A percentile compares a stretch with the other conserved stretches of the same genome.
phyloP scores from a whole-genome alignment of 306 rosid genomes.

The Carpinus viminea region DNA sequence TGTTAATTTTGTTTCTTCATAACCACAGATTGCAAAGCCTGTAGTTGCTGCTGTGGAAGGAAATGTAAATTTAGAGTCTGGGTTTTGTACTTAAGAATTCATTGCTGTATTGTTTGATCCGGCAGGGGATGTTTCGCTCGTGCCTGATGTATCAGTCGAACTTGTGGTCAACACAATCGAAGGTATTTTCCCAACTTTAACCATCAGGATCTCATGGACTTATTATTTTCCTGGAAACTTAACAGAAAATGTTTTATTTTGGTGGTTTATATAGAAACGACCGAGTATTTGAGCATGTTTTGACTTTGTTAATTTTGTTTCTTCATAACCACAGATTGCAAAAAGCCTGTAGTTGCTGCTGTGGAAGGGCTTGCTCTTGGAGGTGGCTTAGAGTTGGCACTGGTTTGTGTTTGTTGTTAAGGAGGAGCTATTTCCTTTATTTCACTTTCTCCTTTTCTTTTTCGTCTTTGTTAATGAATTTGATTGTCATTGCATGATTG shows the following conservation, averaged over 20 bases:
- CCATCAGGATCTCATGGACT: not conserved
- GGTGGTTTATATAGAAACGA: not conserved
- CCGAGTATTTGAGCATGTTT: not conserved
- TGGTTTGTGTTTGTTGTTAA: slow-evolving; percentile 59
- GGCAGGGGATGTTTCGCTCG: slow-evolving; percentile 64
- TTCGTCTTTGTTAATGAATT: not conserved
- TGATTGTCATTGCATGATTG: slow-evolving; percentile 10
- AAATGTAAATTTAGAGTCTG: too few species aligned
- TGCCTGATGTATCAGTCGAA: slow-evolving; percentile 90
- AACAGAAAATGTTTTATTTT: not conserved
- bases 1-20: slow-evolving; percentile 16
- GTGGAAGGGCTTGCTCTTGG: slow-evolving; percentile 95
- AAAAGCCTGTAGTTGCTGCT: slow-evolving; percentile 94
- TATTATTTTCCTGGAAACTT: slow-evolving; percentile 7
- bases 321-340: slow-evolving; percentile 59
- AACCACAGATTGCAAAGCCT: slow-evolving; percentile 78
- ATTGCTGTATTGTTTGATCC: slow-evolving; percentile 18
- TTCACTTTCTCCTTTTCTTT: not conserved
- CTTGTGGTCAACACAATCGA: slow-evolving; percentile 75
- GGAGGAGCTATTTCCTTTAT: not conserved
- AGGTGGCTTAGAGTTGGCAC: slow-evolving; percentile 93
- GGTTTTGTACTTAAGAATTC: slow-evolving; percentile 8
- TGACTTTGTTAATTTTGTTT: slow-evolving; percentile 3
- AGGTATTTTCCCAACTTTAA: slow-evolving; percentile 49
- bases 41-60: slow-evolving; percentile 91